Evolutionary conservation across 108 stramenopile species (phyloP), one percentile per base, ranked within the genome.

Genomic region (Schizochytrium sp.): DNA sequence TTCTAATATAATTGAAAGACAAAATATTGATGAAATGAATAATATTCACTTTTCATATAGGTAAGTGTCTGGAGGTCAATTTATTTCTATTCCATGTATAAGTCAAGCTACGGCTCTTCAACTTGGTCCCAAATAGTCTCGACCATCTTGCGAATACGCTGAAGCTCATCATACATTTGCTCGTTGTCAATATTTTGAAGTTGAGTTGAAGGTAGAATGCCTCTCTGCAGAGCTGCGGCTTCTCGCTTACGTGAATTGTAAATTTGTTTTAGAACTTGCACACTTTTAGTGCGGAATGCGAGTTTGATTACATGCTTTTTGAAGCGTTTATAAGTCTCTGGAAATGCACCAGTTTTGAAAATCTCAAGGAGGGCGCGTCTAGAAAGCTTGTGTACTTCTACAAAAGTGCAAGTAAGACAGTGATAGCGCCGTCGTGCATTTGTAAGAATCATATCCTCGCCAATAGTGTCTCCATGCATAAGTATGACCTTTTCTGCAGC

Each of bases 401-500:
- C 76, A 83, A 55, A 83, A 7, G 76, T 83, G 28, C 47, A 55
- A 38, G 76, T 19, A 53, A 83, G 50, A 50, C 76, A 83, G 28
- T 83, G 76, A 28, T 83, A 83, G 5, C 76, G 76, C 17, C 76
- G 76, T 28, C 76, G 19, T 0, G 47, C 50, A 55, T 83, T 83
- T 5, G 76, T 55, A n/a, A 83, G 12, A 50, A 83, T 55, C 47
- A 83, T 55, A 53, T 83, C 76, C 10, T 83, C 76, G 10, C 76
- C 76, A 83, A 83, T 55, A 28, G 76, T 83, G 13, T 83, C 53
- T 0, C 76, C 76, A n/a, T 28, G 76, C 76, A 40, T 10, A 40
- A 83, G 76, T 10, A 83, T 83, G 76, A 83, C 50, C 76, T 83
- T 83, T 55, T 83, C 76, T 47, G 76, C 76, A 7, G 76, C 76